Evolutionary conservation across 805 yeast genomes (phyloP).

Genomic region (Ogataea pini): DNA sequence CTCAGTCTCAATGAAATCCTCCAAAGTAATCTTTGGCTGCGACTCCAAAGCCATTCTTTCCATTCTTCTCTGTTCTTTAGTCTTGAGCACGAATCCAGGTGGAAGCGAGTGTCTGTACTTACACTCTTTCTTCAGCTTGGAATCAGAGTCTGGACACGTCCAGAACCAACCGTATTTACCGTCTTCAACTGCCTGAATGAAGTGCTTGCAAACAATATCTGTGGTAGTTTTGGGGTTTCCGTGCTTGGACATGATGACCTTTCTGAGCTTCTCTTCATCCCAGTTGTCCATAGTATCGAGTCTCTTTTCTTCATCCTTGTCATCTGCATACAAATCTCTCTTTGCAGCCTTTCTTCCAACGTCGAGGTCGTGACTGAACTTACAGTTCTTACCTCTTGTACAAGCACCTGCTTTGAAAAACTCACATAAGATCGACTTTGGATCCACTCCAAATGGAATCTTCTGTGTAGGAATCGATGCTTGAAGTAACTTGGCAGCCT

Average conservation of each 20-base stretch:
- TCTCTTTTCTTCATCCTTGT: constrained; percentile 48
- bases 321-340: constrained; percentile 91
- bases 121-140: constrained; percentile 55
- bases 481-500: constrained; percentile 77
- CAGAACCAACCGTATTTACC: constrained; percentile 99
- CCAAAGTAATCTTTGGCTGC: constrained; percentile 89
- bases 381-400: constrained; percentile 82
- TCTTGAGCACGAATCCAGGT: constrained; percentile 93
- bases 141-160: constrained; percentile 94
- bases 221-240: constrained; percentile 95
- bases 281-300: constrained; percentile 91
- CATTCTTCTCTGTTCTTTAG: constrained; percentile 90
- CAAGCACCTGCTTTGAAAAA: constrained; percentile 84
- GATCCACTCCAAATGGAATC: constrained; percentile 96
- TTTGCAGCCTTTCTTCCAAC: constrained; percentile 86
- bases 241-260: constrained; percentile 85
- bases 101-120: constrained; percentile 95
- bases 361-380: constrained; percentile 85
- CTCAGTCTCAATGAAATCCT: constrained; percentile 94
- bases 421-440: constrained; percentile 89
- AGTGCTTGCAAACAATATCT: constrained; percentile 89
- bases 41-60: constrained; percentile 83
- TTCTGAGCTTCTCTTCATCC: constrained; percentile 94
- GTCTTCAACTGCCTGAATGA: constrained; percentile 95
- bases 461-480: constrained; percentile 70